Base-by-base conservation (phyloP, 306 rosid genomes). In the Quercus rubra region DNA sequence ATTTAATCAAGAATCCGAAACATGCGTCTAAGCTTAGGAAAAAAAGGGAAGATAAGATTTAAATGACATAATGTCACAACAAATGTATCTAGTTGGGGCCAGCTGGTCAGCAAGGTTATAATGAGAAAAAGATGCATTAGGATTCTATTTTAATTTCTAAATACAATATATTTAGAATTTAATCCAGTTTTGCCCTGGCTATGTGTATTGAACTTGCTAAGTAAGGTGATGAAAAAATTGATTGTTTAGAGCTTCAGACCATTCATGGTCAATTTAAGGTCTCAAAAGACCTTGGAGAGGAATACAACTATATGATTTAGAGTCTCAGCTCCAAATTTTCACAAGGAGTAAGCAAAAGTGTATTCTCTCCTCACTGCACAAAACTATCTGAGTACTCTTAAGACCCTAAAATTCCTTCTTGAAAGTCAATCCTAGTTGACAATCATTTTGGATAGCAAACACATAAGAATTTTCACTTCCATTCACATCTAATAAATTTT, bases 101-200 rank as follows among this genome's bases (percentile, higher is more conserved):
- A 51, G 54, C 54, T 49, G 54, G 5, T 1, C 54, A 49, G 54
- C 54, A 3, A 49, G 56, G 25, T 67, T 19, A 21, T 20, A 41
- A 57, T 58, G 18, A 14, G 69, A 83, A 27, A 68, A 68, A 64
- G 52, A 72, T 27, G 75, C 72, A 64, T 23, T 61, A 30, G 74
- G 52, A 77, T 74, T 55, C 75, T 55, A 61, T 38, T 38, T 38
- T 38, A 38, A 38, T 38, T 38, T 2, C 46, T 38, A 7, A 38
- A 0, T 38, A 38, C 11, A 38, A 38, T 38, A 38, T 38, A 43
- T 68, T 83, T 79, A 74, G 73, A 64, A 49, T 41, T 33, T 52
- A 41, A 61, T 56, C 17, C 43, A 54, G 28, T 52, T 25, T 8
- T 28, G 67, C 28, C 66, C 18, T 33, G 72, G 72, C 72, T 56